A percentile compares a stretch with the other conserved stretches of the same genome.
Conservation (phyloP, 352 stramenopile species). For the Pythium aristosporum region DNA sequence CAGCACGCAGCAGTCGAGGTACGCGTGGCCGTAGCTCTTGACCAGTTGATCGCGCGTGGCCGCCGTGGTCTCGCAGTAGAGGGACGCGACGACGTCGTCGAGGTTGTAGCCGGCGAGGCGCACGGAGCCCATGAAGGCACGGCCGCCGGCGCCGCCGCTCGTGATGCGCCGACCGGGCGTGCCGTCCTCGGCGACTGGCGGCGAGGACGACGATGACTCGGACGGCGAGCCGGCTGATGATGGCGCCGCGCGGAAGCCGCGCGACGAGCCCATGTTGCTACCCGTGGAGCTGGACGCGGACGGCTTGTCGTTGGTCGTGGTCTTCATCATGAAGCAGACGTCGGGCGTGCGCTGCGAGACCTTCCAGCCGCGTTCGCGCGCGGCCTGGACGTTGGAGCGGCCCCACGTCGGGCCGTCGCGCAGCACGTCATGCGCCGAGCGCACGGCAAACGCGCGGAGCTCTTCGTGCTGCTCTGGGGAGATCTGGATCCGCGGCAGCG, state of each 20-base stretch:
- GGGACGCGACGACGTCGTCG: constrained; percentile 61
- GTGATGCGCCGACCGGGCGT: constrained; percentile 3
- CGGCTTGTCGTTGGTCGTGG: constrained; percentile 33
- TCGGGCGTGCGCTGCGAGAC: constrained; percentile 42
- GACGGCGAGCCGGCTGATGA: constrained; percentile 3
- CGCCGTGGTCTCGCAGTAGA: constrained; percentile 60
- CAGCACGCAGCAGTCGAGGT: constrained; percentile 62
- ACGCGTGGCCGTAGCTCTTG: constrained; percentile 49
- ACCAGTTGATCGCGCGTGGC: constrained; percentile 43
- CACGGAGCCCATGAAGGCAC: constrained; percentile 58
- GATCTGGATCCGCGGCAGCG: constrained; percentile 50
- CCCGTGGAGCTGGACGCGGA: background rate
- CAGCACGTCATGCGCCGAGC: constrained; percentile 45
- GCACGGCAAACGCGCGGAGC: constrained; percentile 56
- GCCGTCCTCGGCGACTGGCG: background rate
- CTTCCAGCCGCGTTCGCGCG: constrained; percentile 54
- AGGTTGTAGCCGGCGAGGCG: constrained; percentile 44
- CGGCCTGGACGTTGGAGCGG: constrained; percentile 49
- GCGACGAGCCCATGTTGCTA: background rate
- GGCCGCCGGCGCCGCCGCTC: constrained; percentile 12
- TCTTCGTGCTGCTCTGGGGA: constrained; percentile 58
- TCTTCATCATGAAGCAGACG: constrained; percentile 59
- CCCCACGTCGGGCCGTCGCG: constrained; percentile 66
- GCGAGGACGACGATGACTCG: constrained; percentile 12
- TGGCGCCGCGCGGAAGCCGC: background rate